Evolutionary conservation across 352 stramenopile species (phyloP).

Genomic region (Globisporangium nodosum): DNA sequence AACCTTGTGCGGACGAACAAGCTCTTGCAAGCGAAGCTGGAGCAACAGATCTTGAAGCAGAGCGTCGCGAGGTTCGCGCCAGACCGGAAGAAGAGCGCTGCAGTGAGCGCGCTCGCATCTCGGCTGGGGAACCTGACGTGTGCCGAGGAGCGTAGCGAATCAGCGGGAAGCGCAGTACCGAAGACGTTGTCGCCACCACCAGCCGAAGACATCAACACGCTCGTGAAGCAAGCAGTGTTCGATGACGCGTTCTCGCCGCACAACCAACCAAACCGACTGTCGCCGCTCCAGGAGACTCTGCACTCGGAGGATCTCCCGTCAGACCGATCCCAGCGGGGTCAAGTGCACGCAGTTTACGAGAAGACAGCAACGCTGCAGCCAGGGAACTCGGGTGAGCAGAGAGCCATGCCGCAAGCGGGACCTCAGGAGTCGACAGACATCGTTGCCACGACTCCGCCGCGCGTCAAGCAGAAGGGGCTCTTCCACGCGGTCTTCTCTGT

Average conservation of each 20-base stretch:
- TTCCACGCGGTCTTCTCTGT: constrained; percentile 12
- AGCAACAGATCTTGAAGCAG: constrained; percentile 68
- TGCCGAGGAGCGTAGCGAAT: neutral
- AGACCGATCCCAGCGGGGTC: neutral
- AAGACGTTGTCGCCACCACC: neutral
- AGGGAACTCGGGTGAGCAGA: neutral
- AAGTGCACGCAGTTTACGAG: neutral
- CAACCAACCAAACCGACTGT: neutral
- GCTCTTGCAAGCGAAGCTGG: constrained; percentile 46
- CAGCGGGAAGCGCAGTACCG: no score
- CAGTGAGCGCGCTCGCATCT: constrained; percentile 1
- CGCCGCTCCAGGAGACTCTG: neutral
- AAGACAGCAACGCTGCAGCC: neutral
- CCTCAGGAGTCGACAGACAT: neutral
- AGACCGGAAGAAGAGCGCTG: constrained; percentile 19
- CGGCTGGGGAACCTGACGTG: neutral
- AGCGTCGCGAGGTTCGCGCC: constrained; percentile 22
- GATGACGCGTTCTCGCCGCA: neutral
- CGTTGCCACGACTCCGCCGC: neutral
- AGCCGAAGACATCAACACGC: neutral
- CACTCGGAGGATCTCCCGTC: neutral
- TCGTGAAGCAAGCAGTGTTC: constrained; percentile 6
- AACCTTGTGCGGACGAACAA: constrained; percentile 57
- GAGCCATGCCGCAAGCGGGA: neutral
- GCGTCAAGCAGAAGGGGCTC: constrained; percentile 4